Evolutionary conservation across 2,329 filamentous ascomycete genomes (phyloP).

Genomic region (Cladosporium sp.): DNA sequence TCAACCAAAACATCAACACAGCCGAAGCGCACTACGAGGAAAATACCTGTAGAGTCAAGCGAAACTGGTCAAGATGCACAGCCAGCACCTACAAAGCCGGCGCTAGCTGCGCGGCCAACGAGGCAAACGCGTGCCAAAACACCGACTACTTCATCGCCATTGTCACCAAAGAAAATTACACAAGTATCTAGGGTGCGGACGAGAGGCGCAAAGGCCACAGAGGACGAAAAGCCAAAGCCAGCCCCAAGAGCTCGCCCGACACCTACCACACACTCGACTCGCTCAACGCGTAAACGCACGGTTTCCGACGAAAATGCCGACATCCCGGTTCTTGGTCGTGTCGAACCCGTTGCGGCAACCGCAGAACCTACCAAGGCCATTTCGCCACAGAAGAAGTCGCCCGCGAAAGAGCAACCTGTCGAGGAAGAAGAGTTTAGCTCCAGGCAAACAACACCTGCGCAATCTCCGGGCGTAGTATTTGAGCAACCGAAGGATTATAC

Average conservation of each 20-base stretch:
- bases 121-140: slow-evolving; percentile 5
- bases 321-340: slow-evolving; percentile 11
- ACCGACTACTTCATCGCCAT: slow-evolving; percentile 14
- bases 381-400: not conserved
- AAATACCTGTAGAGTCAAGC: not conserved
- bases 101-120: slow-evolving; percentile 4
- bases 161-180: slow-evolving; percentile 35
- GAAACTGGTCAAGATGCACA: not conserved
- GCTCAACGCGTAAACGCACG: slow-evolving; percentile 18
- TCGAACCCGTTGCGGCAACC: slow-evolving; percentile 4
- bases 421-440: slow-evolving; percentile 18
- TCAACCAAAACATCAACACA: slow-evolving; percentile 16
- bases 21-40: slow-evolving; percentile 4
- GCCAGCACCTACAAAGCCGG: slow-evolving; percentile 6
- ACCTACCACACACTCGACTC: not conserved
- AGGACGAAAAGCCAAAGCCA: slow-evolving; percentile 13
- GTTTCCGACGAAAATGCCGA: slow-evolving; percentile 31
- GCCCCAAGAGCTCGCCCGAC: not conserved
- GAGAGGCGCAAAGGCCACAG: slow-evolving; percentile 12
- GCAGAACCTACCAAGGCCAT: not conserved
- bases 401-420: not conserved
- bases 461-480: slow-evolving; percentile 14
- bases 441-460: slow-evolving; percentile 21
- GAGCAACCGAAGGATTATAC: slow-evolving; percentile 11
- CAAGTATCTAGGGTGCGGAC: slow-evolving; percentile 26